phyloP scores from a whole-genome alignment of 257 asterid species.

The Oldenlandia corymbosa region DNA sequence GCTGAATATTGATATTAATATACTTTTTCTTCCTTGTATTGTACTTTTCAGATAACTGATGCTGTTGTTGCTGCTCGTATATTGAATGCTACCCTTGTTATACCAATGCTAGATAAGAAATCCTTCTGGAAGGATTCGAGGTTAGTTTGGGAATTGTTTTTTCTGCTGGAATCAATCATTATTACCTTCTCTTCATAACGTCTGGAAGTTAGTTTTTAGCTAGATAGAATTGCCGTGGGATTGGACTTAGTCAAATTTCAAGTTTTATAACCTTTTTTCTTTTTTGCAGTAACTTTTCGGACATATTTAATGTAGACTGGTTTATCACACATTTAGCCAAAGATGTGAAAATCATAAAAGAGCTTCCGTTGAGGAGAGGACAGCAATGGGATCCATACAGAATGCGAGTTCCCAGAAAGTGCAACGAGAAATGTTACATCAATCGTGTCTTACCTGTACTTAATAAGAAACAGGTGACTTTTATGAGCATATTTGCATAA shows the following conservation, averaged over 20 bases:
- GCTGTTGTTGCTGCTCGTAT: constrained; percentile 99
- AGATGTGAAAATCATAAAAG: constrained; percentile 74
- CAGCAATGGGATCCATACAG: constrained; percentile 66
- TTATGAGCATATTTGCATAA: background rate
- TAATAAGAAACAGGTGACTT: constrained; percentile 70
- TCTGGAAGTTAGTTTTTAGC: background rate
- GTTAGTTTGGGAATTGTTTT: constrained; percentile 28
- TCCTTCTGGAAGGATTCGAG: constrained; percentile 98
- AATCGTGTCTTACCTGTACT: constrained; percentile 78
- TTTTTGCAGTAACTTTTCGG: constrained; percentile 82
- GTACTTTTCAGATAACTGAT: constrained; percentile 67
- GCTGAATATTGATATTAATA: background rate
- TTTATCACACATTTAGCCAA: constrained; percentile 63
- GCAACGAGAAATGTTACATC: constrained; percentile 72
- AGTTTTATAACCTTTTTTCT: constrained; percentile 5
- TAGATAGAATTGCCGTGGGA: constrained; percentile 4
- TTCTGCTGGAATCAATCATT: background rate
- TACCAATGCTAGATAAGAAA: constrained; percentile 79
- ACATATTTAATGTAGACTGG: constrained; percentile 82
- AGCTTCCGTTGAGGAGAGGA: constrained; percentile 77
- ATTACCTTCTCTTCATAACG: constrained; percentile 4
- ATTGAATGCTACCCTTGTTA: constrained; percentile 89
- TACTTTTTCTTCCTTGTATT: background rate
- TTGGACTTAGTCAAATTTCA: background rate
- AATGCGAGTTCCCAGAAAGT: constrained; percentile 94